These are phyloP conservation scores for Arabidopsis hybrid DNA, from an alignment of 441 rosid species.

Conservation along the genomic window DNA sequence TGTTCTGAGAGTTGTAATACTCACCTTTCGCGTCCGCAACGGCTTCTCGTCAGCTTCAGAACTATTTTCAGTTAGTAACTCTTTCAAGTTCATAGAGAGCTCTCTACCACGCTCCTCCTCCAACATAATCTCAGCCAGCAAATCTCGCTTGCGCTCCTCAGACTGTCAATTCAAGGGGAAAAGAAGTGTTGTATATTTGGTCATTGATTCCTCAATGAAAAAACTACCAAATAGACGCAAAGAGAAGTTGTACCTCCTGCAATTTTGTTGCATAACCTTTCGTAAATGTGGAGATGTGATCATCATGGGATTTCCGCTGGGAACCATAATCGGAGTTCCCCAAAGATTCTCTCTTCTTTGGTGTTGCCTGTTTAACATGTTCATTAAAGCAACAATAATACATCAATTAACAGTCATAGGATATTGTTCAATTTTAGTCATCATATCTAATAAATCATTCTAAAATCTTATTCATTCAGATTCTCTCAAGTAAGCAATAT, in stretches of 20 bases:
- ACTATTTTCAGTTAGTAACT: slow-evolving; percentile 60
- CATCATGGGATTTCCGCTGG: slow-evolving; percentile 52
- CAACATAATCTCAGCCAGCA: slow-evolving; percentile 69
- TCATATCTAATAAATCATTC: slow-evolving; percentile 50
- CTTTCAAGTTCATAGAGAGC: slow-evolving; percentile 67
- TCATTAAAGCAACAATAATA: slow-evolving; percentile 1
- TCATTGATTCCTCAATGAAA: slow-evolving; percentile 6
- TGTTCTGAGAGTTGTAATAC: slow-evolving; percentile 19
- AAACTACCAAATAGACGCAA: slow-evolving; percentile 4
- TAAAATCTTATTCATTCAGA: slow-evolving; percentile 3
- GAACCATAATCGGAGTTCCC: slow-evolving; percentile 43
- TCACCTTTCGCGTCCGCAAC: slow-evolving; percentile 59
- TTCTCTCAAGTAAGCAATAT: slow-evolving; percentile 14
- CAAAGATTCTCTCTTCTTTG: slow-evolving; percentile 50
- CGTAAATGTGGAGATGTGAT: slow-evolving; percentile 54
- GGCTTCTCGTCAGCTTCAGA: slow-evolving; percentile 53
- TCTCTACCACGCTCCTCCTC: slow-evolving; percentile 77
- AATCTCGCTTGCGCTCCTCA: slow-evolving; percentile 76
- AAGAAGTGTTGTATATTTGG: slow-evolving; percentile 26
- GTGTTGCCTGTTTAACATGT: slow-evolving; percentile 53
- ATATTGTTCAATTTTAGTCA: slow-evolving; percentile 61
- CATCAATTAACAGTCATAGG: slow-evolving; percentile 17
- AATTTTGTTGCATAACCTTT: slow-evolving; percentile 60
- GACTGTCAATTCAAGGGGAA: slow-evolving; percentile 55
- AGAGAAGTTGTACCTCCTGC: slow-evolving; percentile 61